Base-by-base conservation (phyloP, 176 grass and related monocot species). In the Echinochloa phyllopogon region DNA sequence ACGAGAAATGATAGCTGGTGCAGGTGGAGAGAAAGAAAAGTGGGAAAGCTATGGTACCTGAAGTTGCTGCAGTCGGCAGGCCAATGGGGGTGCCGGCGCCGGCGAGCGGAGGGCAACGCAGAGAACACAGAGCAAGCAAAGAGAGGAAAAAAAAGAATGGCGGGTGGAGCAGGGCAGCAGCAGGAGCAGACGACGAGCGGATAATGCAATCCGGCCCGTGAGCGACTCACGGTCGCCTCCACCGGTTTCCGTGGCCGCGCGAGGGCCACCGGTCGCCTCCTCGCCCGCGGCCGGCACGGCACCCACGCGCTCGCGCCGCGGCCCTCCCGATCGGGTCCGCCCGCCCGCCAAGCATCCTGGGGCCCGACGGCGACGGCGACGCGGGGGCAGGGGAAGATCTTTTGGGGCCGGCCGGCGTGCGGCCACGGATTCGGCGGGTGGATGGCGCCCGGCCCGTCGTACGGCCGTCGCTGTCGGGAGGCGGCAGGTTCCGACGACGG, bases 141-240 rank as follows among this genome's bases (percentile, higher is more conserved):
- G 37, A 24, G 8, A n/a, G 21, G 8, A 12, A 15, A 21, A 12
- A 33, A 63, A 45, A 59, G 60, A 84, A 85, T 74, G 84, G 76
- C 84, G 84, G 45, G 45, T 14, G 84, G 49, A 73, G 84, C 67
- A 62, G 77, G 69, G 70, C 20, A 57, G 17, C 27, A 33, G 6
- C 15, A 3, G 57, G 8, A 2, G 11, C 27, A 24, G 70, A 33
- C 77, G 70, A 33, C 77, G 71, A 86, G 72, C 68, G 64, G 88
- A 90, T 90, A 90, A 72, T 72, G 64, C 88, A 82, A 86, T 86
- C 78, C 83, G 56, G 51, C 82, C 82, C 52, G 77, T 85, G 87
- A 59, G 36, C 82, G 69, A 75, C 83, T 81, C 87, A 85, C 77
- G 87, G 83, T 72, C 86, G 23, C 1, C 5, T 29, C 68, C 49